phyloP scores from a whole-genome alignment of 306 rosid species.

The Abrus precatorius region DNA sequence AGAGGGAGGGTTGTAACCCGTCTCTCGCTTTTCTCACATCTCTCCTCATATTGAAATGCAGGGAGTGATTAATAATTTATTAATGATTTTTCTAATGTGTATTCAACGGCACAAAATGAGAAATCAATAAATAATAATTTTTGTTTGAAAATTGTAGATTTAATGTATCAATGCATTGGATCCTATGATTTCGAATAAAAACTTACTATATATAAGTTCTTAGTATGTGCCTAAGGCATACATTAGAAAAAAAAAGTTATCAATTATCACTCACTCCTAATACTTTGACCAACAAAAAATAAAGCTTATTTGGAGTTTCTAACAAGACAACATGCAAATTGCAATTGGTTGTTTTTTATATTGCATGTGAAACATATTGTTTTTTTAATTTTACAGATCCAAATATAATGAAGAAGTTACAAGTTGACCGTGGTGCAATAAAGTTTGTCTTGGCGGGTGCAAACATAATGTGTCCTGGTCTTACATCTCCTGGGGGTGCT shows the following conservation, averaged over 20 bases:
- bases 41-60: conserved; percentile 22
- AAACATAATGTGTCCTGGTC: conserved; percentile 99
- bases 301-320: neutral
- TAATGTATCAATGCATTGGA: too few relatives aligned
- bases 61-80: neutral
- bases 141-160: too few relatives aligned
- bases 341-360: conserved; percentile 25
- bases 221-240: too few relatives aligned
- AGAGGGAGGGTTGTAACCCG: neutral
- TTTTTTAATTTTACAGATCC: conserved; percentile 72
- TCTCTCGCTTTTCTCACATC: too few relatives aligned
- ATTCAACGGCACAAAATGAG: too few relatives aligned
- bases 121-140: too few relatives aligned
- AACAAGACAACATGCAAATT: neutral
- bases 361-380: conserved; percentile 1
- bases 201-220: too few relatives aligned
- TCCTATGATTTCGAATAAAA: too few relatives aligned
- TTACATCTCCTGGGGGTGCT: conserved; percentile 93
- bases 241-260: neutral
- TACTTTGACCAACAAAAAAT: conserved; percentile 4
- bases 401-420: conserved; percentile 88
- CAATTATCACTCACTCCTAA: neutral
- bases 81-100: too few relatives aligned
- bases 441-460: conserved; percentile 96
- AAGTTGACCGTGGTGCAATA: conserved; percentile 96